Percentiles rank a stretch among this genome's conserved stretches.
Conservation (phyloP, 2,329 filamentous ascomycete species). For the Leptographium radiaticola region DNA sequence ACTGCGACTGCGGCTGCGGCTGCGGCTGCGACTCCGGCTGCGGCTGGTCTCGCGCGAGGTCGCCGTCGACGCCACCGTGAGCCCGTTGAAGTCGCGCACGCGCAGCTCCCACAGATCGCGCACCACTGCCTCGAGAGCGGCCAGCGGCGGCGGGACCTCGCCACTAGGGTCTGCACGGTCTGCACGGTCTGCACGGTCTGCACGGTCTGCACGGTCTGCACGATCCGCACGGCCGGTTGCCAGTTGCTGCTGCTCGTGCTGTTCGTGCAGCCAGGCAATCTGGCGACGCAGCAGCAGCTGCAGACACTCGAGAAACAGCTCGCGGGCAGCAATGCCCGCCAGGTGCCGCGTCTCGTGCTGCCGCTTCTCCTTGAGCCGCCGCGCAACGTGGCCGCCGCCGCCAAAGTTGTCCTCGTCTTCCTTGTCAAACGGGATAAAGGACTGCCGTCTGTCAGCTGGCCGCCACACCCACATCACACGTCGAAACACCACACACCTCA, state of each 20-base stretch:
- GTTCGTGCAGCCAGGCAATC: slow-evolving; percentile 55
- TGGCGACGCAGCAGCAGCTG: slow-evolving; percentile 80
- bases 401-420: slow-evolving; percentile 60
- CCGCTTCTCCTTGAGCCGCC: slow-evolving; percentile 43
- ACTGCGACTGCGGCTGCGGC: slow-evolving; percentile 10
- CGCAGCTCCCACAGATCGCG: slow-evolving; percentile 78
- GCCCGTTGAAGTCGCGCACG: slow-evolving; percentile 38
- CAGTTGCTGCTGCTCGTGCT: slow-evolving; percentile 31
- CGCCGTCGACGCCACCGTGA: slow-evolving; percentile 28
- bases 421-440: slow-evolving; percentile 41
- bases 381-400: slow-evolving; percentile 38
- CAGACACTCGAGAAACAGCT: slow-evolving; percentile 71
- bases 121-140: slow-evolving; percentile 65
- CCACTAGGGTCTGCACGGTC: background rate
- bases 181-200: too few species aligned
- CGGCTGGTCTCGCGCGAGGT: slow-evolving; percentile 4
- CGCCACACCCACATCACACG: background rate
- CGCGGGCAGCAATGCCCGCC: slow-evolving; percentile 53
- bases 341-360: slow-evolving; percentile 43
- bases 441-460: slow-evolving; percentile 18
- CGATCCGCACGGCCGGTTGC: background rate
- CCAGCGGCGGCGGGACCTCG: slow-evolving; percentile 22
- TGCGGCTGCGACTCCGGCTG: slow-evolving; percentile 9
- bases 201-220: too few species aligned
- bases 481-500: slow-evolving; percentile 35